Conservation (phyloP, 2,329 filamentous ascomycete species). For the Pseudocercospora cruenta region DNA sequence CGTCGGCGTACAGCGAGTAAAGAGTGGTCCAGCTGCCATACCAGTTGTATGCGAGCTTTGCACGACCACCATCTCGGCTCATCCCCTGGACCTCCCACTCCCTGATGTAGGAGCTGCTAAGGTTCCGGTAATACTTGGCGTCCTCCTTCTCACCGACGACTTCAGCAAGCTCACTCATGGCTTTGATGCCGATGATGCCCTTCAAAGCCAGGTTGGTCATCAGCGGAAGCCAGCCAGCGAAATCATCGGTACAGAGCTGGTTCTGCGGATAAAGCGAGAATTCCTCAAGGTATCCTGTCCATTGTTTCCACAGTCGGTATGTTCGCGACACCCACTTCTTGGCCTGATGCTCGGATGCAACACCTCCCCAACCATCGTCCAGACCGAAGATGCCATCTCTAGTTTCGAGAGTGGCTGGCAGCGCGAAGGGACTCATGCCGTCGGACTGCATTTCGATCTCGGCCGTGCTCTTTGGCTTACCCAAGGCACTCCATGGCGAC, state of each 20-base stretch:
- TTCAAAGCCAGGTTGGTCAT: constrained; percentile 84
- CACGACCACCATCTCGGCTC: constrained; percentile 69
- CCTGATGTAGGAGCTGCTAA: constrained; percentile 67
- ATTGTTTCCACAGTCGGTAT: constrained; percentile 74
- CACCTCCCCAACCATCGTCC: constrained; percentile 63
- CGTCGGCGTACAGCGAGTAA: constrained; percentile 83
- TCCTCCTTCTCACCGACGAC: constrained; percentile 63
- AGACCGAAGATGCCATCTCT: constrained; percentile 60
- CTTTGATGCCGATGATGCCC: constrained; percentile 79
- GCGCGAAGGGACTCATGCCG: constrained; percentile 53
- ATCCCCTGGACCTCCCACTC: constrained; percentile 75
- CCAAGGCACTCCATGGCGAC: constrained; percentile 61
- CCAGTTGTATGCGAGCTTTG: constrained; percentile 79
- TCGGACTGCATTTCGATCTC: constrained; percentile 30
- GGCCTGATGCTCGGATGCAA: constrained; percentile 60
- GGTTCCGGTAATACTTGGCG: constrained; percentile 61
- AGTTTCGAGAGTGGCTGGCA: constrained; percentile 48
- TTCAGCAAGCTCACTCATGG: constrained; percentile 72
- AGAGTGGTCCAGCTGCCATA: constrained; percentile 82
- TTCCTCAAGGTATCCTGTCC: constrained; percentile 78
- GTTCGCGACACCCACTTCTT: constrained; percentile 68
- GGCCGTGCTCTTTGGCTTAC: constrained; percentile 30
- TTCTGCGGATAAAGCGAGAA: constrained; percentile 74
- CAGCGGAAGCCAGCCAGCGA: constrained; percentile 75
- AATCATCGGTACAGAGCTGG: constrained; percentile 82